phyloP scores from a whole-genome alignment of 2,329 filamentous ascomycete species.

The Penicillium sp. region DNA sequence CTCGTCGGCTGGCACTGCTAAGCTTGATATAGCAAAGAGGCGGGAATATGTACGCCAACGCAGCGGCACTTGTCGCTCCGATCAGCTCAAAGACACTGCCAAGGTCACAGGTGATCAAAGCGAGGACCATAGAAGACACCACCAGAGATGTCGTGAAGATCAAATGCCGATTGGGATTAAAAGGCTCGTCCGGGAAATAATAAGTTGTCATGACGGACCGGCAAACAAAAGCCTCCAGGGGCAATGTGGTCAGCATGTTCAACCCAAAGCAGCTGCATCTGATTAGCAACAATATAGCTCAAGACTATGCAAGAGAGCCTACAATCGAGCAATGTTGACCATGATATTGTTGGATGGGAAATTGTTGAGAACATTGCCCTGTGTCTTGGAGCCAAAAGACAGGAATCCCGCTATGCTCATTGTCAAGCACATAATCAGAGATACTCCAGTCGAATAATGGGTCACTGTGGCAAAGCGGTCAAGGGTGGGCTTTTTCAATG shows the following conservation, averaged over 20 bases:
- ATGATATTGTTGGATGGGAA: conserved; percentile 85
- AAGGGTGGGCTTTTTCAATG: conserved; percentile 85
- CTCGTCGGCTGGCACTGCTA: conserved; percentile 68
- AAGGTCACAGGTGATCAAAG: conserved; percentile 83
- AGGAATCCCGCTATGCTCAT: conserved; percentile 89
- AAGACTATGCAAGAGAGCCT: conserved; percentile 14
- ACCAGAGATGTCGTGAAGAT: conserved; percentile 80
- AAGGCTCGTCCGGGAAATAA: conserved; percentile 64
- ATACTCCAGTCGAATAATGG: conserved; percentile 85
- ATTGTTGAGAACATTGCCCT: conserved; percentile 97
- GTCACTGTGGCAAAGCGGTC: conserved; percentile 92
- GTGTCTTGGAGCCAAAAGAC: conserved; percentile 83
- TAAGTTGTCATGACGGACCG: conserved; percentile 94
- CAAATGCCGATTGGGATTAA: conserved; percentile 76
- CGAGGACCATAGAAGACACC: conserved; percentile 67
- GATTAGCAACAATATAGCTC: conserved; percentile 16
- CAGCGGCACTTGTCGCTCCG: conserved; percentile 88
- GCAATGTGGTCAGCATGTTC: conserved; percentile 97
- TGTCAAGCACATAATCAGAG: conserved; percentile 81
- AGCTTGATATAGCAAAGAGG: conserved; percentile 94
- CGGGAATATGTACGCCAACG: conserved; percentile 89
- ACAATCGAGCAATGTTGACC: conserved; percentile 87
- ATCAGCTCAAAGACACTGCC: conserved; percentile 94
- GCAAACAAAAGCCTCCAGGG: conserved; percentile 95
- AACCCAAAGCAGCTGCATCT: conserved; percentile 70